Evolutionary conservation across 1,139 yeast species (phyloP), one percentile per base, ranked within the genome.

Genomic region (Meyerozyma guilliermondii): DNA sequence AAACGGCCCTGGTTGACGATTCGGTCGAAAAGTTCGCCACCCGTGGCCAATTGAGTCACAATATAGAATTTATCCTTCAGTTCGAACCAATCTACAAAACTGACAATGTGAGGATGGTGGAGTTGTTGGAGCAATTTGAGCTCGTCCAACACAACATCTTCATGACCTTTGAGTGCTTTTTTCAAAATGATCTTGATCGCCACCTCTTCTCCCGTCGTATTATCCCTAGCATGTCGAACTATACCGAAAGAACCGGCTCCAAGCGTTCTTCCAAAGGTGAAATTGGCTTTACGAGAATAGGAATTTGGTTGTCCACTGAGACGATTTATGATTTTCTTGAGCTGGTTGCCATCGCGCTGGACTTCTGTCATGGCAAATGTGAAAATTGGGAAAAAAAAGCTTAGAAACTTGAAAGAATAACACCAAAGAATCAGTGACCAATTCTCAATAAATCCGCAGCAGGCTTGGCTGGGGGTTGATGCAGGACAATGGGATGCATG

Each of bases 201-300:
- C 16, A 87, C 95, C 45, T 85, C 81, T 51, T 85, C 88, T 38
- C 73, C 70, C 6, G 83, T 79, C 20, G 63, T 62, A 45, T 68
- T 65, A 52, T 77, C 75, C 39, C 81, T 68, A 1, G 96, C 96
- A 51, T 80, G 79, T 51, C 95, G 73, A 4, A 89, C 97, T 17
- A 87, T 83, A 28, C 97, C 96, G 66, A 86, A 89, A 1, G 95
- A 80, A 3, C 97, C 97, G 1, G 95, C 96, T 6, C 97, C 97
- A 14, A 89, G 66, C 0, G 94, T 85, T 50, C 76, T 78, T 8
- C 94, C 95, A 59, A 87, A 84, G 4, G 79, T 73, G 55, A 85
- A 87, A 47, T 75, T 71, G 37, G 72, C 61, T 60, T 87, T 87
- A 50, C 84, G 74, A 26, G 71, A 59, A 56, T 84, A 84, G 11